Base-by-base conservation (phyloP, 2,329 filamentous ascomycete species). In the Monilinia vaccinii-corymbosi region DNA sequence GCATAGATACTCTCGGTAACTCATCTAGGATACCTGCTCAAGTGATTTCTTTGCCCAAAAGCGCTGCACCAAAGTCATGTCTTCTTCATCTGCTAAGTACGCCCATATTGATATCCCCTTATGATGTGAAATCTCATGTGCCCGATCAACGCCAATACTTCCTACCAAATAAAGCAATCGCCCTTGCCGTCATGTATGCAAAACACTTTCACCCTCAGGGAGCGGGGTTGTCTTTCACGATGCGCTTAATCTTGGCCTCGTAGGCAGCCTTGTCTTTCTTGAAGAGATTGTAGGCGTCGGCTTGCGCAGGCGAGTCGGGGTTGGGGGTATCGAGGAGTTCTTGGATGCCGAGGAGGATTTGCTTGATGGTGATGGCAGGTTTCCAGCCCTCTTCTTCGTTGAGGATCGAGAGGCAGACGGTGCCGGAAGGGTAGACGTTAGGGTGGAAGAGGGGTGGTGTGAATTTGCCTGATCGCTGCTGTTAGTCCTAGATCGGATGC, bases 381-480 rank as follows among this genome's bases (percentile, higher is more conserved):
- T 96, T 95, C 94, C 95, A 99, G 8, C 89, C 92, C 73, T 99
- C 94, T 70, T 99, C 94, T 74, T 99, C 95, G 76, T 97, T 99
- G 66, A 99, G 77, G 67, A 99, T 99, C 32, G 91, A 96, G 25
- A 99, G 82, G 72, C 94, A 99, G 63, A 99, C 94, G 51, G 94
- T 99, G 67, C 94, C 95, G 0, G 93, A 97, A 0, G 94, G 94
- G 73, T 99, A 99, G 67, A 99, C 94, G 74, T 99, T 99, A 0
- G 94, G 94, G 72, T 99, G 94, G 78, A 99, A 99, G 45, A 99
- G 84, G 25, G 94, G 93, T 14, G 94, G 94, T 0, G 87, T 84
- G 72, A 99, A 99, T 82, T 96, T 97, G 85, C 92, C 92, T 60
- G 14, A 1, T 28, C 18, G n/a, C 21, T 32, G 31, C 23, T 60